Conservation (phyloP, 306 rosid genomes). For the Quillaja saponaria region DNA sequence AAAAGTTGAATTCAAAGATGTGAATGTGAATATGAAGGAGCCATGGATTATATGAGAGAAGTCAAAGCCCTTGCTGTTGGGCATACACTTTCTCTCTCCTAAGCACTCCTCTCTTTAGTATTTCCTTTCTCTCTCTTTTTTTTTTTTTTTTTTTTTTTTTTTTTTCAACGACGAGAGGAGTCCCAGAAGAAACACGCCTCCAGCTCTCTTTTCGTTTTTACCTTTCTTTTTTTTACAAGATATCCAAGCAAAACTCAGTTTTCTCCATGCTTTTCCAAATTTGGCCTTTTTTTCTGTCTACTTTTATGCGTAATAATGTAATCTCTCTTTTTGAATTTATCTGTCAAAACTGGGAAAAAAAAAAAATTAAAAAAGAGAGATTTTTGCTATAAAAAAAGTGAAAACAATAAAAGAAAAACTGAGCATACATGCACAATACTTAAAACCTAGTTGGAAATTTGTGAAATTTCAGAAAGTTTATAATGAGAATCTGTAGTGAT, state of each 20-base stretch:
- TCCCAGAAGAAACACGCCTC: constrained; percentile 24
- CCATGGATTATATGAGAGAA: constrained; percentile 22
- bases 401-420: no score
- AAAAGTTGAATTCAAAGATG: constrained; percentile 15
- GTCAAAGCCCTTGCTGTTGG: constrained; percentile 29
- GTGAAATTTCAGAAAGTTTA: no score
- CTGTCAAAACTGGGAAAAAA: neutral
- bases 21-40: neutral
- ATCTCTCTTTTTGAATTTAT: neutral
- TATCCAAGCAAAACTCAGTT: neutral
- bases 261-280: neutral
- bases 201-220: neutral
- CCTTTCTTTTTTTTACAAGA: neutral
- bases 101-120: constrained; percentile 4
- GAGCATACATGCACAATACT: no score
- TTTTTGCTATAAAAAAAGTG: no score
- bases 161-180: constrained; percentile 32
- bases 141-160: constrained; percentile 14
- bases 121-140: constrained; percentile 1
- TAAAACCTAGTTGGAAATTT: no score
- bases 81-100: constrained; percentile 39
- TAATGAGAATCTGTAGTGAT: no score
- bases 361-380: no score
- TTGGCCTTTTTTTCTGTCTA: neutral
- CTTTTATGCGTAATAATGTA: neutral